Evolutionary conservation across 2,329 filamentous ascomycete species (phyloP).

Genomic region (Claviceps pazoutovae): DNA sequence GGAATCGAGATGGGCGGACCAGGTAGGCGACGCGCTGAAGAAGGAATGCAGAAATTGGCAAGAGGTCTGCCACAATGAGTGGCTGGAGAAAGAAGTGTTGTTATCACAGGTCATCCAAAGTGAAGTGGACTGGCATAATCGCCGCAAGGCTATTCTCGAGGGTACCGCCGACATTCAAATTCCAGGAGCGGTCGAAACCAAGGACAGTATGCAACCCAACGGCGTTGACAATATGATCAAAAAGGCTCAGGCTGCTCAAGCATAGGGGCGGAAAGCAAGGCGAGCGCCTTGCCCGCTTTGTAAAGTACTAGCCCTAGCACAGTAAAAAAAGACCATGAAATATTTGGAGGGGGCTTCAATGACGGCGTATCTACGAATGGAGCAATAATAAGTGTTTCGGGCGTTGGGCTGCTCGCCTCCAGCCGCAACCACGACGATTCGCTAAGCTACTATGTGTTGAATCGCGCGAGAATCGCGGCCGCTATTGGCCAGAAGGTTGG

Average conservation of each 20-base stretch:
- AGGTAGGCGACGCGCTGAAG: conserved; percentile 49
- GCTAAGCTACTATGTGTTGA: no score
- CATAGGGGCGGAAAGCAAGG: conserved; percentile 1
- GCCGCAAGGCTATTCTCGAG: conserved; percentile 40
- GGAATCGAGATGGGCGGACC: conserved; percentile 59
- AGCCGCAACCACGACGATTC: no score
- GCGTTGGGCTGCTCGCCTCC: no score
- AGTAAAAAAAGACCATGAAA: no score
- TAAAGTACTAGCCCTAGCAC: neutral
- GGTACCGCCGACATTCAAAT: conserved; percentile 33
- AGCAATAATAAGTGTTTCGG: no score
- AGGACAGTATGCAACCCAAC: conserved; percentile 13
- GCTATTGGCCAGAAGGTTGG: no score
- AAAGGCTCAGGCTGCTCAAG: conserved; percentile 2
- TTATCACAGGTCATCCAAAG: conserved; percentile 56
- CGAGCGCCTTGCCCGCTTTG: neutral
- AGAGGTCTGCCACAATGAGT: conserved; percentile 53
- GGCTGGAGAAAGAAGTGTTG: conserved; percentile 66
- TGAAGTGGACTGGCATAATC: conserved; percentile 52
- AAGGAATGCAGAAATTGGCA: conserved; percentile 54
- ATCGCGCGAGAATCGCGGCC: no score
- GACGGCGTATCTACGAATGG: no score
- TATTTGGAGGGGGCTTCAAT: no score
- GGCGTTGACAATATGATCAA: conserved; percentile 7
- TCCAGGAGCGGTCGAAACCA: conserved; percentile 17